These are phyloP conservation scores for Pyrenochaeta sp. DNA, from an alignment of 2,329 filamentous ascomycete genomes.

Conservation along the genomic window DNA sequence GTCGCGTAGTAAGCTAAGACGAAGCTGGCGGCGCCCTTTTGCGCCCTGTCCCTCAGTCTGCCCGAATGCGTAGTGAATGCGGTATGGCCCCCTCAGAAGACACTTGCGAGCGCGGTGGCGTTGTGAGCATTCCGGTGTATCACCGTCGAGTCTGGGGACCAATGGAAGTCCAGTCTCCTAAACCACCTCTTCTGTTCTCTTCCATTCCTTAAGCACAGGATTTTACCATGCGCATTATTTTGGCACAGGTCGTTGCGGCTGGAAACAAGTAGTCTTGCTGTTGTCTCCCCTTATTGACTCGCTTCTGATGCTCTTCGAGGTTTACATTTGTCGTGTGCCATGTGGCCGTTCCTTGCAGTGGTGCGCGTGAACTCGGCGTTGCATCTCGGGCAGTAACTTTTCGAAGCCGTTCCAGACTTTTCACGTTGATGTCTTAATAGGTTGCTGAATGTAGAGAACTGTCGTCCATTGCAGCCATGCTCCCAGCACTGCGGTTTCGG, in stretches of 20 bases:
- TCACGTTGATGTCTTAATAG: conserved; percentile 90
- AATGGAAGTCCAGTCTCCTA: not conserved
- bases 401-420: conserved; percentile 89
- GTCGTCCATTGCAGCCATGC: conserved; percentile 92
- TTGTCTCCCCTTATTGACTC: conserved; percentile 22
- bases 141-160: not conserved
- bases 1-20: not conserved
- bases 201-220: not conserved
- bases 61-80: not conserved
- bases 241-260: not conserved
- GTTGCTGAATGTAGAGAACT: conserved; percentile 97
- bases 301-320: conserved; percentile 63
- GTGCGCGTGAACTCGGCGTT: conserved; percentile 94
- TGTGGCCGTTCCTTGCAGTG: conserved; percentile 85
- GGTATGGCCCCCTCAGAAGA: not conserved
- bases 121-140: not conserved
- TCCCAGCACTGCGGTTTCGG: conserved; percentile 98
- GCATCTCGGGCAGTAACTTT: conserved; percentile 89
- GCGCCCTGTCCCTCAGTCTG: not conserved
- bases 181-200: not conserved
- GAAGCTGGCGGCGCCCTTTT: not conserved
- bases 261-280: not conserved
- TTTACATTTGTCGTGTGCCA: conserved; percentile 91
- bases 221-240: not conserved
- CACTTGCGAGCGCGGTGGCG: not conserved